Evolutionary conservation across 1,284 basidiomycete genomes (phyloP), one percentile per base, ranked within the genome.

Genomic region (Cystobasidium slooffiae): DNA sequence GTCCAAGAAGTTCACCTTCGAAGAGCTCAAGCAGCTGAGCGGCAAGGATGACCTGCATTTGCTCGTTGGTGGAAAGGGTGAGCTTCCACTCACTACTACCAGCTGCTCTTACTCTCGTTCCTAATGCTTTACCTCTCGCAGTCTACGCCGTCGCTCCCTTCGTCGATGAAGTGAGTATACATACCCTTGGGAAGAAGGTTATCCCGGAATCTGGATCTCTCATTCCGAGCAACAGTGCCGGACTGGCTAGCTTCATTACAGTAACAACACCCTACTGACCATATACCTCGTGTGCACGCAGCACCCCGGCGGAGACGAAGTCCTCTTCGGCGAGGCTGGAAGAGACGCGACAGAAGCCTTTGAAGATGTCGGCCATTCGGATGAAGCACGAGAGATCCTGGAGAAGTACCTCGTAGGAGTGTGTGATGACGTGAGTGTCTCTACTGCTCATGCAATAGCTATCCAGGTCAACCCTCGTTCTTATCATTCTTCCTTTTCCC

Each of bases 341-440:
- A 90, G 91, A 82, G 95, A 99, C 83, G 94, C 94, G 39, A 97
- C 96, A 55, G 97, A 99, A 83, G 94, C 96, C 12, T 99, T 99
- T 81, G 97, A 99, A 85, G 97, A 99, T 83, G 95, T 99, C 62
- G 96, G 97, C 56, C 96, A 99, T 87, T 98, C 95, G 18, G 97
- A 99, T 81, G 97, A 99, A 84, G 97, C 96, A 18, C 90, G 96
- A 75, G 89, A 86, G n/a, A 87, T 97, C 77, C 87, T 99, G 73
- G 87, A 88, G n/a, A 80, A 81, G 52, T 82, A 84, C 78, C 79
- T 81, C 62, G 82, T 84, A 39, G 83, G 76, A 88, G 84, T 80
- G 86, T 95, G 88, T 83, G 87, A 68, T 79, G 86, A 80, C 74
- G 84, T 84, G 67, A 75, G 82, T 82, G 6, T 41, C 39, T 37